Percentiles rank a stretch among this genome's conserved stretches.
Evolutionary conservation across 805 yeast genomes (phyloP).

Genomic region (Kuraishia cidri): DNA sequence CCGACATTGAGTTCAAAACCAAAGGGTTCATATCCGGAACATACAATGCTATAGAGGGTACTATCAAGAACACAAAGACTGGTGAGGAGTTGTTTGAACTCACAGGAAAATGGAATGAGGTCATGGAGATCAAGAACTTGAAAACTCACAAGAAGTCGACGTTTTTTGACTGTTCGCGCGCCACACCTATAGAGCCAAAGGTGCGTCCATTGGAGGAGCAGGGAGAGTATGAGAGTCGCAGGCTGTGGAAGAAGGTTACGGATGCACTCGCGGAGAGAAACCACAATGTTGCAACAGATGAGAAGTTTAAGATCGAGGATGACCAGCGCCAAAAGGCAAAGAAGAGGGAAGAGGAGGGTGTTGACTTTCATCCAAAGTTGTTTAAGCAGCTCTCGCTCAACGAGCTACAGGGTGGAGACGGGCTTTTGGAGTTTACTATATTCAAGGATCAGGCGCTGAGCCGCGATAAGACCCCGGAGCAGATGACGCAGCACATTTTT

Average conservation of each 20-base stretch:
- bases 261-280: constrained; percentile 74
- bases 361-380: constrained; percentile 71
- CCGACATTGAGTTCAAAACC: constrained; percentile 88
- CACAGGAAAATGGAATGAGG: constrained; percentile 90
- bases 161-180: constrained; percentile 53
- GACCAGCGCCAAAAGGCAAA: constrained; percentile 72
- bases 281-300: constrained; percentile 80
- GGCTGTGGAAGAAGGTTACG: constrained; percentile 75
- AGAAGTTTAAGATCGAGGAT: constrained; percentile 80
- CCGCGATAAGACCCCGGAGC: constrained; percentile 46
- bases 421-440: constrained; percentile 54
- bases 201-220: constrained; percentile 79
- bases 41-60: constrained; percentile 83
- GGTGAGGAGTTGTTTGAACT: constrained; percentile 57
- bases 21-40: constrained; percentile 92
- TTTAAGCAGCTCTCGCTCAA: constrained; percentile 42
- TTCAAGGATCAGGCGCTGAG: constrained; percentile 34
- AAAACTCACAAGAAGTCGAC: constrained; percentile 35
- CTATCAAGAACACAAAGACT: constrained; percentile 38
- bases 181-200: constrained; percentile 48
- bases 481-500: constrained; percentile 46
- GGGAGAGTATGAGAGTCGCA: constrained; percentile 71
- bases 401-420: constrained; percentile 19
- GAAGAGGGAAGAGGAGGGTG: constrained; percentile 68
- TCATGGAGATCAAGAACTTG: constrained; percentile 57